phyloP scores from a whole-genome alignment of 1,139 yeast genomes.

The Sugiyamaella sp. region DNA sequence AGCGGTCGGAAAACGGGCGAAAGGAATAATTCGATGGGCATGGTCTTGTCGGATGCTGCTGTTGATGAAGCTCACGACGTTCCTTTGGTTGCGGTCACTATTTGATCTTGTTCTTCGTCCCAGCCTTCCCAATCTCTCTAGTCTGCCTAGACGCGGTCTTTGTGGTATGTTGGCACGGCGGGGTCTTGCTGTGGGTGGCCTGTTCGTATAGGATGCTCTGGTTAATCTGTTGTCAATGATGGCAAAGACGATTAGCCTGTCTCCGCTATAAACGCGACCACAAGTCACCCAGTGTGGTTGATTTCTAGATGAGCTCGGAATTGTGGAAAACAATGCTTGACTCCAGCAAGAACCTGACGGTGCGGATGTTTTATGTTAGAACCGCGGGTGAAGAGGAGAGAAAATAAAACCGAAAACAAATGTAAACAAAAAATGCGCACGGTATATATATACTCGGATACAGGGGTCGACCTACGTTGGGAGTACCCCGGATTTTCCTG shows the following conservation, averaged over 20 bases:
- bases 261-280: background rate
- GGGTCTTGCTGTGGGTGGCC: background rate
- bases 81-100: background rate
- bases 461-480: too few species aligned
- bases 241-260: background rate
- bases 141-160: too few species aligned
- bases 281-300: background rate
- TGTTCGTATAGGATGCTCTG: background rate
- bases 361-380: too few species aligned
- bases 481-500: too few species aligned
- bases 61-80: background rate
- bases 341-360: too few species aligned
- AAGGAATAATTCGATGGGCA: slow-evolving; percentile 63
- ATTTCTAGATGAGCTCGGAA: background rate
- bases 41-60: slow-evolving; percentile 28
- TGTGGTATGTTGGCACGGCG: too few species aligned
- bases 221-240: background rate
- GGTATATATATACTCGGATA: too few species aligned
- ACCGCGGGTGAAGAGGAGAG: too few species aligned
- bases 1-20: slow-evolving; percentile 64
- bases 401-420: too few species aligned
- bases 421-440: too few species aligned
- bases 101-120: background rate
- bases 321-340: slow-evolving; percentile 1
- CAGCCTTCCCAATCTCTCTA: background rate